Evolutionary conservation across 192 early-diverging fungal genomes (phyloP), one percentile per base, ranked within the genome.

Genomic region (Coemansia sp.): DNA sequence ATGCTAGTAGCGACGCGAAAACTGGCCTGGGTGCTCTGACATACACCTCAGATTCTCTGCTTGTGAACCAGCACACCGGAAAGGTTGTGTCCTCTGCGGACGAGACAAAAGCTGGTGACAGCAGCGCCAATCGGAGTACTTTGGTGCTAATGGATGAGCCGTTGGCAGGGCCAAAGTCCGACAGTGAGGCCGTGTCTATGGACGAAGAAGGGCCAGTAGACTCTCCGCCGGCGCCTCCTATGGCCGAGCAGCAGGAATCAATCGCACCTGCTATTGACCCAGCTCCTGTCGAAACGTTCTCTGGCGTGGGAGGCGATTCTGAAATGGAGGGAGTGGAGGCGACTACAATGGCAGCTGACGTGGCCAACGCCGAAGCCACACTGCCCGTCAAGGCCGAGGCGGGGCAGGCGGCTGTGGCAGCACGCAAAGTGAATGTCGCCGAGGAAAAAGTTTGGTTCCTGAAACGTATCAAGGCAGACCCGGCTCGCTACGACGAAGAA

Each of bases 391-490:
- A 30, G 21, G 4, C 40, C 46, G 47, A 64, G 49, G 38, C 67
- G 26, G 37, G 35, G 35, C 35, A 9, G 35, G 35, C 35, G 1
- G 35, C 66, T 8, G 14, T 33, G 28, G 19, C 67, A 37, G 32
- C 63, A 6, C 66, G 53, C 65, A 69, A 67, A 17, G 69, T 84
- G 28, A 80, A 72, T 46, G 77, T 80, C 21, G 65, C 82, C 47
- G 74, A 76, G 40, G 77, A 79, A 47, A 75, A 75, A 16, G 68
- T 68, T 5, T 79, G 76, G 77, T 76, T 84, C 66, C 57, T 80
- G 58, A 76, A 75, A 58, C 77, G 58, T 38, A 80, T 84, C 69
- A 84, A 84, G 52, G 82, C 82, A 1, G 82, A 84, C 52, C 76
- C 74, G 28, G 76, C 74, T 23, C 76, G 73, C 71, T 84, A 84